Conservation (phyloP, 148 eudicot species). For the Vaccinium corymbosum region DNA sequence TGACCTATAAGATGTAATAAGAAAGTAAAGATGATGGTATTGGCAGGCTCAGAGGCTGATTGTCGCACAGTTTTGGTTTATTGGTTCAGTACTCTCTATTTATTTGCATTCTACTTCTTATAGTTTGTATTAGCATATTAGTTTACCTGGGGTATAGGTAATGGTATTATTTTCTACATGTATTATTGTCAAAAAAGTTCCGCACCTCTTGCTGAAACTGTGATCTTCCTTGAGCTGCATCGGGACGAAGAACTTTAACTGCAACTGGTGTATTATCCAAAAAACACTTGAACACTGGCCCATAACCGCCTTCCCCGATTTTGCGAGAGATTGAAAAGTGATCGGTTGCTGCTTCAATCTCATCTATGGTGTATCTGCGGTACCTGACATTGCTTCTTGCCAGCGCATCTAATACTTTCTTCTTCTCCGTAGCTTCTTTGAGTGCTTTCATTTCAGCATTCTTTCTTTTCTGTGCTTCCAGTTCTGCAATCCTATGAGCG, state of each 20-base stretch:
- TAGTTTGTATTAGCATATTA: background rate
- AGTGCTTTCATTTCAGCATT: conserved; percentile 45
- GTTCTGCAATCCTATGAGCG: conserved; percentile 62
- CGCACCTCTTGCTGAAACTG: conserved; percentile 46
- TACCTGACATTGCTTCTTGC: conserved; percentile 35
- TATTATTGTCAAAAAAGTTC: background rate
- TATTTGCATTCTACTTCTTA: background rate
- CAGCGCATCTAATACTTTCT: conserved; percentile 27
- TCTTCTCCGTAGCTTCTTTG: conserved; percentile 40
- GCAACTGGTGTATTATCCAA: conserved; percentile 40
- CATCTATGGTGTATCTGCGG: conserved; percentile 34
- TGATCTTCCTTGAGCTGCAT: conserved; percentile 42
- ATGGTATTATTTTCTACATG: background rate
- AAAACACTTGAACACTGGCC: conserved; percentile 40
- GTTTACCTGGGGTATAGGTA: background rate
- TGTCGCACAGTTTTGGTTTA: background rate
- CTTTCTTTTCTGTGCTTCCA: conserved; percentile 59
- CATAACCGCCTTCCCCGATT: conserved; percentile 48
- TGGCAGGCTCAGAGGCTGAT: background rate
- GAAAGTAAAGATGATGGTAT: background rate
- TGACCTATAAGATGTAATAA: background rate
- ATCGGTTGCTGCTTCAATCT: conserved; percentile 41
- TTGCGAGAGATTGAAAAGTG: conserved; percentile 27
- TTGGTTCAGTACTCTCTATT: background rate
- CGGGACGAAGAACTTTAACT: conserved; percentile 42